Conservation (phyloP, 2,329 filamentous ascomycete genomes). For the Fusarium poae region DNA sequence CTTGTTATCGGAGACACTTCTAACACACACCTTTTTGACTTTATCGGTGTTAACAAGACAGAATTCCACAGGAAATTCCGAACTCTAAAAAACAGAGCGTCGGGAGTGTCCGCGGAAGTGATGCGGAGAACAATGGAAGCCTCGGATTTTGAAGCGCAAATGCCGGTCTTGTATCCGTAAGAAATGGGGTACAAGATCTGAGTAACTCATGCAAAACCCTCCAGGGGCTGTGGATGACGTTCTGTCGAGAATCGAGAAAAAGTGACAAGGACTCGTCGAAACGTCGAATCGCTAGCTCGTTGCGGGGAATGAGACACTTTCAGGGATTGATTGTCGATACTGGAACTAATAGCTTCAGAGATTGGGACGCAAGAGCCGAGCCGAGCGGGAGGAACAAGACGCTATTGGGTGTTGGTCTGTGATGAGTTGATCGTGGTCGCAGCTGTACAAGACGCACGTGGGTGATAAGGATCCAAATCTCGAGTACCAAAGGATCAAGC, state of each 20-base stretch:
- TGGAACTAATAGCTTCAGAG: constrained; percentile 22
- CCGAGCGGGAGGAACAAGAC: constrained; percentile 42
- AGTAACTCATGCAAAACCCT: constrained; percentile 30
- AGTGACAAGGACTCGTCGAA: constrained; percentile 26
- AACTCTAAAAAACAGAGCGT: constrained; percentile 7
- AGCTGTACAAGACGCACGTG: constrained; percentile 46
- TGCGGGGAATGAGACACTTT: constrained; percentile 36
- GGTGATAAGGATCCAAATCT: constrained; percentile 18
- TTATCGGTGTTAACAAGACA: not conserved
- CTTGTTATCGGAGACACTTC: constrained; percentile 25
- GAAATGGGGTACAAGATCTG: constrained; percentile 26
- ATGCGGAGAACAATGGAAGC: constrained; percentile 42
- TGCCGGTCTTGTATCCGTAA: constrained; percentile 36
- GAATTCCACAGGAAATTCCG: constrained; percentile 40
- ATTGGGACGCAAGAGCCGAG: constrained; percentile 40
- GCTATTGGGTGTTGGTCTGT: constrained; percentile 46
- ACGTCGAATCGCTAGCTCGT: constrained; percentile 22
- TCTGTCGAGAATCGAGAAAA: constrained; percentile 40
- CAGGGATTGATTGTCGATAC: constrained; percentile 33
- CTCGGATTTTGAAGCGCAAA: constrained; percentile 42
- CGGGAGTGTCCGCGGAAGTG: constrained; percentile 34
- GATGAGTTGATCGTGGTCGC: constrained; percentile 44
- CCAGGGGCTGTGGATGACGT: constrained; percentile 44
- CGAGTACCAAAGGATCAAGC: not conserved
- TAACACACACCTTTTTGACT: constrained; percentile 7